These are phyloP conservation scores for Pestalotiopsis sp. DNA, from an alignment of 2,329 filamentous ascomycete species.

Conservation along the genomic window DNA sequence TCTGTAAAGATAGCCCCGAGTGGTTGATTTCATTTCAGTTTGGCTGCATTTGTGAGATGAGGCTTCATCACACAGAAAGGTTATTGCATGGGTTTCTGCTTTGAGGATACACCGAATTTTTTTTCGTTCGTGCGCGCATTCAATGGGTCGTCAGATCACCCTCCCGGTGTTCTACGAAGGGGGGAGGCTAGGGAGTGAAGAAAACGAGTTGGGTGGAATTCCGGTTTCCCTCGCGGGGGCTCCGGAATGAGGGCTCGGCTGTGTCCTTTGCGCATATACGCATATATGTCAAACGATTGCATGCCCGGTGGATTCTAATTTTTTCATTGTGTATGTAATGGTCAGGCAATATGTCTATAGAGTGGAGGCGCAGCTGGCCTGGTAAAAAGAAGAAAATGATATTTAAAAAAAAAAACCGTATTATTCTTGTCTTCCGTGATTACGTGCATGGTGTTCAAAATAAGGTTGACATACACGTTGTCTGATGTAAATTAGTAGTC, in stretches of 20 bases:
- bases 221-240: too few relatives aligned
- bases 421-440: not conserved
- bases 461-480: not conserved
- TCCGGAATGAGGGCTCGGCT: not conserved
- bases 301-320: not conserved
- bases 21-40: not conserved
- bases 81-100: not conserved
- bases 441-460: not conserved
- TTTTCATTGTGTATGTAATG: not conserved
- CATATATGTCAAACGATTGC: not conserved
- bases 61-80: not conserved
- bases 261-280: not conserved
- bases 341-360: not conserved
- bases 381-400: not conserved
- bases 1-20: not conserved
- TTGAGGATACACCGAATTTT: not conserved
- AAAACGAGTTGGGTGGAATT: not conserved
- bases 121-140: not conserved
- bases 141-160: not conserved
- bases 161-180: not conserved
- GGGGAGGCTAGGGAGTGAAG: not conserved
- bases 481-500: not conserved
- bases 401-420: not conserved
- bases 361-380: not conserved
- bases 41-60: not conserved